Base-by-base conservation (phyloP, 2,329 filamentous ascomycete genomes). In the Daldinia eschscholtzii region DNA sequence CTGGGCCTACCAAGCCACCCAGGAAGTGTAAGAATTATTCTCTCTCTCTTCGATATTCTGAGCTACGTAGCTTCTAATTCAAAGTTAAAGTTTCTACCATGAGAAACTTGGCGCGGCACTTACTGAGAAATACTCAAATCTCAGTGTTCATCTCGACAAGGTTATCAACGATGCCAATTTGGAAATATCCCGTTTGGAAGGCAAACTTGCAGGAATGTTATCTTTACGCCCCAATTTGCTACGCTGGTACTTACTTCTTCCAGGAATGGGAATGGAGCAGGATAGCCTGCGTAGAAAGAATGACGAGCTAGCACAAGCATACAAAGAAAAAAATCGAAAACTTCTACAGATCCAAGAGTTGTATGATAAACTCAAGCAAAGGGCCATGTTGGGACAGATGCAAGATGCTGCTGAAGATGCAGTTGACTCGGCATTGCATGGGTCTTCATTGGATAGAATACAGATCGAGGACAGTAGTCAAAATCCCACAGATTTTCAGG, bases 1-100 rank as follows among this genome's bases (percentile, higher is more conserved):
- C 77, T 97, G 93, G 91, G 90, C 89, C 33, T 97, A 97, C 75
- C 94, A 97, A 77, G 89, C 90, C 20, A 90, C 89, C 2, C 92
- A 96, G 75, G 92, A 97, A 80, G 92, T 97, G 92, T 93, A 75
- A 71, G 84, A 78, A 9, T n/a, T 12, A 10, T 23, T 65, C 6
- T 2, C 20, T 2, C 20, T 12, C 44, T 6, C 5, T 23, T 26
- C 28, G 23, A 30, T 6, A 10, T 33, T 12, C 15, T 18, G 18
- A 30, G 6, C n/a, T 5, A 15, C 2, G 6, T 23, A 26, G 18
- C 12, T 26, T 33, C 26, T 33, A 52, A 33, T 33, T 15, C 6
- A 0, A 6, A 35, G 69, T 63, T 56, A 7, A 67, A 93, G 91
- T 65, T 86, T 91, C 59, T 97, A 94, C 75, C 92, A 97, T 76